Conservation (phyloP, 2,329 filamentous ascomycete genomes). For the Beauveria sp. region DNA sequence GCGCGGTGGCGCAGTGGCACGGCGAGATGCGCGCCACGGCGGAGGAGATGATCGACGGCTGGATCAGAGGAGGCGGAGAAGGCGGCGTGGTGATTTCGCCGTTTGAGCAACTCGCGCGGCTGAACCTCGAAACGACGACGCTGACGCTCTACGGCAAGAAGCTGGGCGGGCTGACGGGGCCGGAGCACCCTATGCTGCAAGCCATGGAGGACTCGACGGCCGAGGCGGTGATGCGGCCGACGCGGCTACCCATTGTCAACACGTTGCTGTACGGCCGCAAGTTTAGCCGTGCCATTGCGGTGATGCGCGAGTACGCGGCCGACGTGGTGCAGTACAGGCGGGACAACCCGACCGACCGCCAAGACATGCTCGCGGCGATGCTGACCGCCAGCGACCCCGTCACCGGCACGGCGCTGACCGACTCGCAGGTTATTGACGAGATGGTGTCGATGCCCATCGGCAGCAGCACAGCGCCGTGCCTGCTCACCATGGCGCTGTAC, state of each 20-base stretch:
- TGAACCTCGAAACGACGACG: conserved; percentile 45
- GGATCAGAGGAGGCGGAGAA: conserved; percentile 31
- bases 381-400: conserved; percentile 52
- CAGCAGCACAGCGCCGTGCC: conserved; percentile 40
- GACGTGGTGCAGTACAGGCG: conserved; percentile 51
- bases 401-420: conserved; percentile 49
- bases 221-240: conserved; percentile 49
- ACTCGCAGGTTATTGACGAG: conserved; percentile 58
- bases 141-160: conserved; percentile 44
- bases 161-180: conserved; percentile 37
- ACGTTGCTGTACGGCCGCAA: conserved; percentile 44
- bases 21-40: conserved; percentile 41
- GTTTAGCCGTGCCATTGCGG: conserved; percentile 44
- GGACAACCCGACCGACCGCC: conserved; percentile 44
- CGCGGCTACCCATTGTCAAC: conserved; percentile 42
- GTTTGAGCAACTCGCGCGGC: conserved; percentile 42
- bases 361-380: conserved; percentile 54
- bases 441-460: conserved; percentile 61
- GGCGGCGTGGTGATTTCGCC: conserved; percentile 31
- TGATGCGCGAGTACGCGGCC: conserved; percentile 46
- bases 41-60: conserved; percentile 41
- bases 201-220: conserved; percentile 48
- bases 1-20: conserved; percentile 30
- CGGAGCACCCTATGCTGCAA: conserved; percentile 39
- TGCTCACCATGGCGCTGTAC: conserved; percentile 38